Percentiles rank a stretch among this genome's conserved stretches.
Conservation (phyloP, 208 protist species). For the Blastocrithidia nonstop region DNA sequence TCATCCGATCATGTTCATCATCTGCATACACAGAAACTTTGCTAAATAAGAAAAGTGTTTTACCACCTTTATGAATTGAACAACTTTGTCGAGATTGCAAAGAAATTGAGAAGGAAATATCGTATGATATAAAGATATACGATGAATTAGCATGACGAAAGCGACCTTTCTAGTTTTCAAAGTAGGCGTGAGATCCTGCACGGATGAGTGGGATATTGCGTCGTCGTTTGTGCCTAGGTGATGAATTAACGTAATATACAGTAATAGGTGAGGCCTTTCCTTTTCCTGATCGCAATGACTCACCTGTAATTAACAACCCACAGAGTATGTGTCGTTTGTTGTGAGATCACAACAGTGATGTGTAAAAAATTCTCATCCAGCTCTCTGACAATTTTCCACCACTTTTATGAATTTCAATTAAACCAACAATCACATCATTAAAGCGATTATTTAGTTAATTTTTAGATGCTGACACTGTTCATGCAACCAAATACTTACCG, state of each 20-base stretch:
- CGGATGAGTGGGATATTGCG: slow-evolving; percentile 73
- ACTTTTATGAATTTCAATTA: slow-evolving; percentile 80
- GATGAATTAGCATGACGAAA: slow-evolving; percentile 69
- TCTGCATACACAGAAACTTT: too few relatives aligned
- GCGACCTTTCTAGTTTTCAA: slow-evolving; percentile 63
- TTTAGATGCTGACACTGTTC: slow-evolving; percentile 76
- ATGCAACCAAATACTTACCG: slow-evolving; percentile 83
- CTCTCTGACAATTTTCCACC: slow-evolving; percentile 79
- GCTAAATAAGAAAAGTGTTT: too few relatives aligned
- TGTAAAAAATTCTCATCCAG: slow-evolving; percentile 84
- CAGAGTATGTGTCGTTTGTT: slow-evolving; percentile 52
- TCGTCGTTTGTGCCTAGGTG: slow-evolving; percentile 59
- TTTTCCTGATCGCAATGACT: slow-evolving; percentile 82
- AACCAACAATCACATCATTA: slow-evolving; percentile 55
- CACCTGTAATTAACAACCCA: slow-evolving; percentile 82
- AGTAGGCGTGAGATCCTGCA: slow-evolving; percentile 64
- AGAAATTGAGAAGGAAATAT: slow-evolving; percentile 43
- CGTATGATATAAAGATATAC: slow-evolving; percentile 83
- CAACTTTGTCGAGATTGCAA: slow-evolving; percentile 59
- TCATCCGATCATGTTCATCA: too few relatives aligned
- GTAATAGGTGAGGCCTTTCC: slow-evolving; percentile 84
- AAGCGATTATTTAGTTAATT: slow-evolving; percentile 81
- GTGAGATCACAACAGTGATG: slow-evolving; percentile 82
- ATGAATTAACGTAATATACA: slow-evolving; percentile 75
- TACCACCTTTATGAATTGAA: slow-evolving; percentile 59